Evolutionary conservation across 2,329 filamentous ascomycete genomes (phyloP), one percentile per base, ranked within the genome.

Genomic region (Penicillium sclerotigenum): DNA sequence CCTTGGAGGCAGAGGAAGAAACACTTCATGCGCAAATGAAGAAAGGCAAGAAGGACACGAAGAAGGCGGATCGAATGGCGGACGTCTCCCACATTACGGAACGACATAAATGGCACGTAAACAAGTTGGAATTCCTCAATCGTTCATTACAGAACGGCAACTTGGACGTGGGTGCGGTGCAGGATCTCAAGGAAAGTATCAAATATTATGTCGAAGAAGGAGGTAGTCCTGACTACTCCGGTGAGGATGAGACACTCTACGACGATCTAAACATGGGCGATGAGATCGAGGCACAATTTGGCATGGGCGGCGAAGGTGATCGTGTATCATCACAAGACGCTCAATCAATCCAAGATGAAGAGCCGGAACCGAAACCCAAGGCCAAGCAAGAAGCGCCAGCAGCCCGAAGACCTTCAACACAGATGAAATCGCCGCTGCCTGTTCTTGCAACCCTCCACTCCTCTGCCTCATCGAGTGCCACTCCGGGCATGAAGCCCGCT

Each of bases 51-150:
- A 90, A 88, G 73, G 90, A 95, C 65, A 82, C 80, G 42, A 81
- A 83, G 62, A 97, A 95, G 75, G 87, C 89, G 3, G 93, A 96
- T 62, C 87, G 93, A 57, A 87, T 97, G 79, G 85, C 90, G 52
- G 89, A 94, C 71, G 88, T 99, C 63, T 89, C 96, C 68, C 81
- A 83, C 58, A 81, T 87, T 67, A 91, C 92, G 65, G 94, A 99
- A 73, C 86, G 89, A 66, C 93, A 97, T 80, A 97, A 96, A 76
- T 97, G 91, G 89, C 94, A 99, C 72, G 89, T 96, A 71, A 85
- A 86, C 62, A 96, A 96, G 72, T 81, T 99, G 61, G 94, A 99
- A 76, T 81, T 97, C 56, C 86, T 97, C 68, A 85, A 93, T 67
- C 86, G 94, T 64, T 90, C 91, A 28, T 79, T 99, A 63, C 92